Base-by-base conservation (phyloP, 202 grass and related monocot genomes). In the Saccharum hybrid region DNA sequence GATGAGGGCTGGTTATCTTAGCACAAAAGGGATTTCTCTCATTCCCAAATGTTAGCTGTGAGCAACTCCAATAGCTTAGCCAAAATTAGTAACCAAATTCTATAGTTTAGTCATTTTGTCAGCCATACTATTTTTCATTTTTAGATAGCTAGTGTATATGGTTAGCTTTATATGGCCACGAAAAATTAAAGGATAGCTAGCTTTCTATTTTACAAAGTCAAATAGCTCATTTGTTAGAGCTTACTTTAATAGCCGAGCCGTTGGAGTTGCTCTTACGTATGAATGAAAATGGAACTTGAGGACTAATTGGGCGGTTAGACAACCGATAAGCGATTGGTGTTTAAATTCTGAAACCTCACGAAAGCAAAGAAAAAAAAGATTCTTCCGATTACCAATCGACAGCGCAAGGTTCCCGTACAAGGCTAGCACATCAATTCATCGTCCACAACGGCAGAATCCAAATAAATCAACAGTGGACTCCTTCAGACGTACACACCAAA, bases 311-410 rank as follows among this genome's bases (percentile, higher is more conserved):
- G 34, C 0, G 34, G 34, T 36, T 36, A 36, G 34, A 36, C 34
- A 36, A 36, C 34, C 34, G 34, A 40, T 48, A 48, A 10, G 63
- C 21, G 1, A 5, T 1, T 57, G 23, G n/a, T 7, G 7, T 7
- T 16, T 69, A 23, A 80, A 63, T 15, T 60, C 8, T 68, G 13
- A 64, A 75, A 40, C 65, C 39, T 72, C 40, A 75, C 61, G 68
- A 49, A 84, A 62, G 34, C 59, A 63, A 11, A 54, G 46, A 36
- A 36, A 36, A 4, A 10, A 41, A 30, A 52, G 79, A 78, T 72
- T 74, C 84, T 72, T 37, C 40, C 0, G 14, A 28, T 21, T 36
- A 19, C 56, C 63, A 67, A 38, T 81, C 8, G 43, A 22, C 22
- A 75, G 15, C 79, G 66, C 23, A 71, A 69, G 62, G 22, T 52